Evolutionary conservation across 2,329 filamentous ascomycete species (phyloP).

Genomic region (Fusarium circinatum): DNA sequence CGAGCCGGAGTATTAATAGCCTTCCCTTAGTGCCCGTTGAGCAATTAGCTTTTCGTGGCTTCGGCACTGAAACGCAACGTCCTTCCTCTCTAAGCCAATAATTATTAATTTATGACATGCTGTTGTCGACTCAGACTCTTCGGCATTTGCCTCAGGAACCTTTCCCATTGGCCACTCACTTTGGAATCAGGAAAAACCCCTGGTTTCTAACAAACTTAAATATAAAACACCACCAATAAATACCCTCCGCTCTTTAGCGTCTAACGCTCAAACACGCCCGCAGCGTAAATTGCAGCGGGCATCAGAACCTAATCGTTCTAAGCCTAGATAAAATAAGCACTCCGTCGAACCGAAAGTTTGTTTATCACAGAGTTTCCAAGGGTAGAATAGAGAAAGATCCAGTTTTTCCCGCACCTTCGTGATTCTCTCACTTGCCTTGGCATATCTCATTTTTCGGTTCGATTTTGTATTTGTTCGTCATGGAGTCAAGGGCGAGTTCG

Average conservation of each 20-base stretch:
- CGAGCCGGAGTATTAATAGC: not conserved
- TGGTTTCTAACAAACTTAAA: conserved; percentile 8
- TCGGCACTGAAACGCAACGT: not conserved
- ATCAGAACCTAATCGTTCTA: not conserved
- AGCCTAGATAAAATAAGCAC: not conserved
- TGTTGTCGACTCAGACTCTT: not conserved
- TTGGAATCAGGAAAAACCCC: not conserved
- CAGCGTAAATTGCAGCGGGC: not conserved
- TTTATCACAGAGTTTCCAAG: not conserved
- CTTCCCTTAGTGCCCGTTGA: not conserved
- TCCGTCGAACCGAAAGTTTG: not conserved
- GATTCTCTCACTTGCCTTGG: not conserved
- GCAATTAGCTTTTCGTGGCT: not conserved
- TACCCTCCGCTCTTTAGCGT: not conserved
- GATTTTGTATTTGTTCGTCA: not conserved
- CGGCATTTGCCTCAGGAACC: not conserved
- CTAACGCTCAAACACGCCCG: conserved; percentile 14
- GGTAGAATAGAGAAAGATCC: conserved; percentile 3
- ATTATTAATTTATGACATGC: not conserved
- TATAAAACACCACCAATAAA: conserved; percentile 4
- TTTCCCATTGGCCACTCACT: rapidly evolving
- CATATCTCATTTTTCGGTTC: no score
- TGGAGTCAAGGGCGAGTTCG: conserved; percentile 2
- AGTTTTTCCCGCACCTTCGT: not conserved
- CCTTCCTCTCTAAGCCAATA: not conserved